These are phyloP conservation scores for Eutrema yunnanense DNA, from an alignment of 345 rosid genomes.

Conservation along the genomic window DNA sequence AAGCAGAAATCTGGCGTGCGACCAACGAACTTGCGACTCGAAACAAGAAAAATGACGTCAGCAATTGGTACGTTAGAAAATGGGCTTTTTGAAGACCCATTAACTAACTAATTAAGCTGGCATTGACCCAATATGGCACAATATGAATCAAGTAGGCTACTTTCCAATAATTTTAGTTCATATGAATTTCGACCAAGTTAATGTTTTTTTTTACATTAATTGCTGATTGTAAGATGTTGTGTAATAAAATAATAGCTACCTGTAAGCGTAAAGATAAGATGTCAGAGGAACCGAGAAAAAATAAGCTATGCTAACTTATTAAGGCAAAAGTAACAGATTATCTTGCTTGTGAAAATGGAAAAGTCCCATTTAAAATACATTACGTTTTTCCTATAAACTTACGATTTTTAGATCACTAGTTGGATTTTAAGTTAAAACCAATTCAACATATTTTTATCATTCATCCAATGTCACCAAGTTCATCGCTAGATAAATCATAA, in stretches of 20 bases:
- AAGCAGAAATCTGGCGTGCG: neutral
- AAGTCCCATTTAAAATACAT: neutral
- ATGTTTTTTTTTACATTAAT: neutral
- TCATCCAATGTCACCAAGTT: neutral
- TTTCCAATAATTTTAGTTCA: neutral
- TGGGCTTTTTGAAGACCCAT: slow-evolving; percentile 5
- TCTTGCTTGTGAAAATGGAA: neutral
- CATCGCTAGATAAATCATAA: neutral
- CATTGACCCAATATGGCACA: neutral
- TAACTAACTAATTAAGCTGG: neutral
- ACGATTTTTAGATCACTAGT: neutral
- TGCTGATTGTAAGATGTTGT: too few relatives aligned
- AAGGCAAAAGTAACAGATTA: neutral
- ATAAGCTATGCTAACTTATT: neutral
- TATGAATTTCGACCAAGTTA: neutral
- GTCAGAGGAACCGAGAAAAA: neutral
- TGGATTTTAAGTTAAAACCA: neutral
- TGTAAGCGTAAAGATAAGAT: neutral
- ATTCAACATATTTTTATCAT: neutral
- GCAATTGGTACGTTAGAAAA: neutral
- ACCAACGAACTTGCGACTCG: neutral
- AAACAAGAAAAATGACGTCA: neutral
- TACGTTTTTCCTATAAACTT: neutral
- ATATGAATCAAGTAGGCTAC: neutral
- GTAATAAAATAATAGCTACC: too few relatives aligned